Conservation (phyloP, 192 early-diverging fungal genomes). For the Rhizoclosmatium globosum region DNA sequence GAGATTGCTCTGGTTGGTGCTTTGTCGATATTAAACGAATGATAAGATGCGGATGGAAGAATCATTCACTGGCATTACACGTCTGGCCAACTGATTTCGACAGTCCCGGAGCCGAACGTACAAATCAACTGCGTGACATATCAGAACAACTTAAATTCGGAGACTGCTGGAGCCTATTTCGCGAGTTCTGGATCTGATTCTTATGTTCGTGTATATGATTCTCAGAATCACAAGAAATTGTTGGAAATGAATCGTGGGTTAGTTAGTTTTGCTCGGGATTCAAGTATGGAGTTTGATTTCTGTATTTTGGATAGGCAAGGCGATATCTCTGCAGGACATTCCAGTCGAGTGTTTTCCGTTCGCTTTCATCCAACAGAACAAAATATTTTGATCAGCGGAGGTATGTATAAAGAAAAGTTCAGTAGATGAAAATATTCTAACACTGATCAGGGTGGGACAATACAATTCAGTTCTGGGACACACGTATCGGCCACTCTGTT, state of each 20-base stretch:
- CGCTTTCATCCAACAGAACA: conserved; percentile 61
- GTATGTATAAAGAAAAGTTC: conserved; percentile 18
- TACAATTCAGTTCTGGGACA: conserved; percentile 66
- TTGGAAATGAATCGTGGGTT: conserved; percentile 41
- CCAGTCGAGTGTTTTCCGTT: conserved; percentile 60
- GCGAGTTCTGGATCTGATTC: conserved; percentile 54
- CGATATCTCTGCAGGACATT: conserved; percentile 55
- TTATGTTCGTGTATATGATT: conserved; percentile 58
- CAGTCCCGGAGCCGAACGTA: conserved; percentile 47
- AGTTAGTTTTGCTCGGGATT: conserved; percentile 2
- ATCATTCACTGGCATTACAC: conserved; percentile 62
- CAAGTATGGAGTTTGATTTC: no score
- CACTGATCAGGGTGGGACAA: conserved; percentile 58
- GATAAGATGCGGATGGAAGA: conserved; percentile 59
- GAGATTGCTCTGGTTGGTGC: not conserved
- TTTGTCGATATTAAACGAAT: not conserved
- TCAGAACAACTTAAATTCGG: not conserved
- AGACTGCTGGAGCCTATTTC: conserved; percentile 41
- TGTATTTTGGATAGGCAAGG: conserved; percentile 33
- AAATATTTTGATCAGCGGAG: conserved; percentile 55
- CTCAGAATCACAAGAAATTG: conserved; percentile 25
- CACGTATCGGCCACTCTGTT: conserved; percentile 49
- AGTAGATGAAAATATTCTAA: no score
- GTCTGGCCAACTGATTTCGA: conserved; percentile 53
- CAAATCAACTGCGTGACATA: conserved; percentile 56